phyloP scores from a whole-genome alignment of 192 early-diverging fungal species.

The Coemansia sp. region DNA sequence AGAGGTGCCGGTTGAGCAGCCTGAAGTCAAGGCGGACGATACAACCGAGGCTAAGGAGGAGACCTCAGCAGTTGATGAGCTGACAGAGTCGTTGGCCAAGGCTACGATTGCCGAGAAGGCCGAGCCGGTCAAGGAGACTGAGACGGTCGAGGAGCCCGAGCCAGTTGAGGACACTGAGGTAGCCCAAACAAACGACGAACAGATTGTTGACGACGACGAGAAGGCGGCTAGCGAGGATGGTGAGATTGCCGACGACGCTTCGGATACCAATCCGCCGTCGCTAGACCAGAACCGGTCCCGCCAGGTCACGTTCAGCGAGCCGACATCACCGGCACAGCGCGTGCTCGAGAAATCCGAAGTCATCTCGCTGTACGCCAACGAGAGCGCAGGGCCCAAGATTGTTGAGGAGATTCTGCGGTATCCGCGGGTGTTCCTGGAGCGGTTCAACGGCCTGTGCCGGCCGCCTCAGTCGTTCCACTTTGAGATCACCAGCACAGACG shows the following conservation, averaged over 20 bases:
- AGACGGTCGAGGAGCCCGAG: conserved; percentile 23
- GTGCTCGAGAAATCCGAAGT: conserved; percentile 46
- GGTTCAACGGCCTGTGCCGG: conserved; percentile 68
- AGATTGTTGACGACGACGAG: conserved; percentile 2
- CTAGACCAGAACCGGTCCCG: conserved; percentile 40
- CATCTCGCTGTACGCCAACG: conserved; percentile 56
- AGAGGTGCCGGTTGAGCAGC: conserved; percentile 8
- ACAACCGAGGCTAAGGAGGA: conserved; percentile 14
- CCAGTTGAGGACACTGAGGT: conserved; percentile 3
- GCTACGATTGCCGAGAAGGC: conserved; percentile 8
- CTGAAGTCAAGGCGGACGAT: conserved; percentile 12
- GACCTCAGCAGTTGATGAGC: conserved; percentile 16
- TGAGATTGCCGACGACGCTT: conserved; percentile 22
- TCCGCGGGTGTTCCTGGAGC: conserved; percentile 74
- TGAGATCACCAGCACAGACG: conserved; percentile 52
- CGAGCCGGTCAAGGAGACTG: neutral
- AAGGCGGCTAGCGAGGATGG: conserved; percentile 29
- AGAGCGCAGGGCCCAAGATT: conserved; percentile 40
- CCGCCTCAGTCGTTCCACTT: conserved; percentile 59
- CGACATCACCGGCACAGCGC: conserved; percentile 40
- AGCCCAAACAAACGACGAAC: no score
- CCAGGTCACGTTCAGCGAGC: conserved; percentile 53
- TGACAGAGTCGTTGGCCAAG: conserved; percentile 30
- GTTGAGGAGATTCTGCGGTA: conserved; percentile 69
- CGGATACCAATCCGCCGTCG: conserved; percentile 8